Evolutionary conservation across 257 asterid species (phyloP).

Genomic region (Solanum virginianum): DNA sequence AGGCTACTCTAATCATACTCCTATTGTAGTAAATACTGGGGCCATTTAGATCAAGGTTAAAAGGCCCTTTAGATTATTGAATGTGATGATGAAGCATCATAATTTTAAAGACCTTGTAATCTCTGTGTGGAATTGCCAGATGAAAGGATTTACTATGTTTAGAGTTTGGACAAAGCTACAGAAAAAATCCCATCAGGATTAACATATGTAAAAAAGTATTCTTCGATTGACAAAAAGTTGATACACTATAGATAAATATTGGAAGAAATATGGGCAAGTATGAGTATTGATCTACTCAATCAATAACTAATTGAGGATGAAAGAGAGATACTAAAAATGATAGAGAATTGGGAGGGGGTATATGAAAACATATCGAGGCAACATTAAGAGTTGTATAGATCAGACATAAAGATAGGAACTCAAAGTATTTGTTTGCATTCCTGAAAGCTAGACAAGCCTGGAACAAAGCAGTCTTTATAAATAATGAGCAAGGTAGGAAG

Average conservation of each 20-base stretch:
- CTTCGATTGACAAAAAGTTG: not conserved
- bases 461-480: not conserved
- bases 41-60: not conserved
- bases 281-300: not conserved
- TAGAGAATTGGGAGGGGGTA: not conserved
- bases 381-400: not conserved
- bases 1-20: not conserved
- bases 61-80: not conserved
- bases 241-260: not conserved
- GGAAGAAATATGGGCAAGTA: not conserved
- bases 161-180: not conserved
- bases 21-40: not conserved
- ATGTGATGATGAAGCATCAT: not conserved
- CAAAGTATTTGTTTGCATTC: not conserved
- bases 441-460: not conserved
- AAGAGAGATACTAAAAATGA: not conserved
- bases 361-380: not conserved
- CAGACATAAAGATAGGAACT: not conserved
- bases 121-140: not conserved
- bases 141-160: not conserved
- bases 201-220: not conserved
- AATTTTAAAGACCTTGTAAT: not conserved
- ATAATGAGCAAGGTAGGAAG: not conserved
- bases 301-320: not conserved
- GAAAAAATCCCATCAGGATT: not conserved